These are phyloP conservation scores for Kitagawia praeruptora DNA, from an alignment of 129 eudicot species.

Conservation along the genomic window DNA sequence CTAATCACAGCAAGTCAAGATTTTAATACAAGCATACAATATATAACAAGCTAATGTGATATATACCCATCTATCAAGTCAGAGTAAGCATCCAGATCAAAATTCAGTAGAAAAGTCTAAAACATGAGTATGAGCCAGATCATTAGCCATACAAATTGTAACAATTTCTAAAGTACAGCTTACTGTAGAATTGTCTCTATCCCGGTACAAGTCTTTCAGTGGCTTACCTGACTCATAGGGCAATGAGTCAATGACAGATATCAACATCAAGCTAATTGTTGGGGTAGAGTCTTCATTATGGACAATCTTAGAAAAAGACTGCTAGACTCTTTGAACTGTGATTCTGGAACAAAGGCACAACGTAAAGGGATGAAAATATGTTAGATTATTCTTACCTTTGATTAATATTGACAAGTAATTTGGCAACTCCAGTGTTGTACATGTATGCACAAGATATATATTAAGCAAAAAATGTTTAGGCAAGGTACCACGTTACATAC, in stretches of 20 bases:
- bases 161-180: constrained; percentile 7
- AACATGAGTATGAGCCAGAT: not conserved
- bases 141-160: not conserved
- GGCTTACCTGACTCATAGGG: not conserved
- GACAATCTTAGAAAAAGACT: not conserved
- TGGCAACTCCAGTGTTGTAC: not conserved
- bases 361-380: not conserved
- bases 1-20: not conserved
- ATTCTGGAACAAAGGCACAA: not conserved
- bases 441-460: not conserved
- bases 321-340: not conserved
- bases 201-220: not conserved
- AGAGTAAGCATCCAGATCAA: not conserved
- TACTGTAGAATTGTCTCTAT: not conserved
- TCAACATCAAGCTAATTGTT: constrained; percentile 1
- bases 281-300: not conserved
- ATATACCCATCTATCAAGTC: not conserved
- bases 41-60: not conserved
- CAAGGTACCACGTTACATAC: not conserved
- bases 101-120: not conserved
- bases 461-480: not conserved
- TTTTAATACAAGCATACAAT: not conserved
- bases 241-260: not conserved
- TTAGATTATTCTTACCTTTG: not conserved
- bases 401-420: not conserved